Evolutionary conservation across 2,329 filamentous ascomycete species (phyloP).

Genomic region (Karstenula rhodostoma): DNA sequence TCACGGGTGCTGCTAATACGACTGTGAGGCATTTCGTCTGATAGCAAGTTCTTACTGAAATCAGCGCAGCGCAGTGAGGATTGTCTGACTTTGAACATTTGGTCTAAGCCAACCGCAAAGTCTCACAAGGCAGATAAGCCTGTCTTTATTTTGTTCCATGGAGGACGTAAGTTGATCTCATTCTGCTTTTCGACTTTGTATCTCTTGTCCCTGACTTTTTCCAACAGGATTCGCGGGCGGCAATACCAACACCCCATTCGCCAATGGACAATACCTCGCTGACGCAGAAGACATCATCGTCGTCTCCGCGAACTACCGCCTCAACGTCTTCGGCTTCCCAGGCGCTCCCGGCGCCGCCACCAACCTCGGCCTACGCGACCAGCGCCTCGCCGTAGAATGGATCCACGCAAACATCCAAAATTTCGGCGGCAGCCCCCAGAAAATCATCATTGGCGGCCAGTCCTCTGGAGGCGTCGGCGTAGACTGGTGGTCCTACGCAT

Average conservation of each 20-base stretch:
- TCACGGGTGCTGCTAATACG: conserved; percentile 18
- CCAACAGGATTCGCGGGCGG: neutral
- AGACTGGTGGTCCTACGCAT: conserved; percentile 61
- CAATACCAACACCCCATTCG: neutral
- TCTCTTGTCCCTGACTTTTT: neutral
- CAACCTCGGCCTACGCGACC: conserved; percentile 48
- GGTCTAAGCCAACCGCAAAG: conserved; percentile 36
- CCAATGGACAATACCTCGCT: neutral
- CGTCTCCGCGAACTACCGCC: conserved; percentile 37
- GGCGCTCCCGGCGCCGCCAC: conserved; percentile 41
- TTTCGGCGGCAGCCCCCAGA: conserved; percentile 51
- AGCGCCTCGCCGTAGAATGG: conserved; percentile 48
- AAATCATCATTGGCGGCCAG: conserved; percentile 52
- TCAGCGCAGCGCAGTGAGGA: conserved; percentile 30
- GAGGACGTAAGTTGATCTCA: conserved; percentile 30
- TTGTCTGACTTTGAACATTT: conserved; percentile 43
- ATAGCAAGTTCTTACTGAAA: no score
- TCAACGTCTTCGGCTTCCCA: conserved; percentile 52
- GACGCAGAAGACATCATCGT: conserved; percentile 2
- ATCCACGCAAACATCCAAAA: conserved; percentile 50
- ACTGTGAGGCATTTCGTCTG: neutral
- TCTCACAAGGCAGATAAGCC: conserved; percentile 33
- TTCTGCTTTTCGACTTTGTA: neutral
- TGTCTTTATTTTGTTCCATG: conserved; percentile 54
- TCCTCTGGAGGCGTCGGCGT: conserved; percentile 51